A percentile compares a stretch with the other conserved stretches of the same genome.
Evolutionary conservation across 2,329 filamentous ascomycete species (phyloP).

Genomic region (Lasiodiplodia theobromae): DNA sequence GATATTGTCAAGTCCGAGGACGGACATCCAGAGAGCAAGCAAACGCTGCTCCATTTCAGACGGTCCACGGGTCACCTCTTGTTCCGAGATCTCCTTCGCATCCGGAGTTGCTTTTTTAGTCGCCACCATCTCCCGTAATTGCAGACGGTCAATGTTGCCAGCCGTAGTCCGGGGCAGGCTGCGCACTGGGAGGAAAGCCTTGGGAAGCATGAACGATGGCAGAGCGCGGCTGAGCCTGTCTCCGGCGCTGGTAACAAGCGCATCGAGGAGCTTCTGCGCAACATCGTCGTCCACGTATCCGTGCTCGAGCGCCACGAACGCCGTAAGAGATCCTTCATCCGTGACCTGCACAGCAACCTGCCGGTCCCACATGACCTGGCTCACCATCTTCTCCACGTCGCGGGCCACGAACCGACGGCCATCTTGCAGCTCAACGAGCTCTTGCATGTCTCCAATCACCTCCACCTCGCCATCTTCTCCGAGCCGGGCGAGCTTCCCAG

Average conservation of each 20-base stretch:
- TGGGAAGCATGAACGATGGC: constrained; percentile 46
- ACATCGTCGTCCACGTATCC: background rate
- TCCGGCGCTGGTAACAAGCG: constrained; percentile 30
- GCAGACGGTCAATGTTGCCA: constrained; percentile 26
- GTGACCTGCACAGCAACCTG: background rate
- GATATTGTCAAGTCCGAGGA: constrained; percentile 44
- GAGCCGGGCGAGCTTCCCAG: constrained; percentile 47
- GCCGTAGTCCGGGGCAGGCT: constrained; percentile 50
- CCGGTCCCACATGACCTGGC: constrained; percentile 1
- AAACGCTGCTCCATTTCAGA: constrained; percentile 38
- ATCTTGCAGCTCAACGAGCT: constrained; percentile 30
- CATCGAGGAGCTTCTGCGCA: constrained; percentile 1
- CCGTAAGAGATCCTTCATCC: constrained; percentile 36
- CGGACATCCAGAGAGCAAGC: constrained; percentile 38
- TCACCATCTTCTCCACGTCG: constrained; percentile 46
- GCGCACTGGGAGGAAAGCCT: constrained; percentile 42
- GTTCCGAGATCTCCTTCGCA: constrained; percentile 34
- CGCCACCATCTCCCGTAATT: background rate
- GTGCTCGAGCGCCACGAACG: constrained; percentile 6
- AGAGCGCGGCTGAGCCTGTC: constrained; percentile 40
- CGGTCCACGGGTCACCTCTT: constrained; percentile 30
- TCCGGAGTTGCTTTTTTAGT: constrained; percentile 24
- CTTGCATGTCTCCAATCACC: constrained; percentile 33
- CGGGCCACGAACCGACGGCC: background rate
- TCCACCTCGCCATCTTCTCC: constrained; percentile 44